Percentiles rank a stretch among this genome's conserved stretches.
These are phyloP conservation scores for Casaregolazyma suthepensis DNA, from an alignment of 1,139 yeast species.

Conservation along the genomic window DNA sequence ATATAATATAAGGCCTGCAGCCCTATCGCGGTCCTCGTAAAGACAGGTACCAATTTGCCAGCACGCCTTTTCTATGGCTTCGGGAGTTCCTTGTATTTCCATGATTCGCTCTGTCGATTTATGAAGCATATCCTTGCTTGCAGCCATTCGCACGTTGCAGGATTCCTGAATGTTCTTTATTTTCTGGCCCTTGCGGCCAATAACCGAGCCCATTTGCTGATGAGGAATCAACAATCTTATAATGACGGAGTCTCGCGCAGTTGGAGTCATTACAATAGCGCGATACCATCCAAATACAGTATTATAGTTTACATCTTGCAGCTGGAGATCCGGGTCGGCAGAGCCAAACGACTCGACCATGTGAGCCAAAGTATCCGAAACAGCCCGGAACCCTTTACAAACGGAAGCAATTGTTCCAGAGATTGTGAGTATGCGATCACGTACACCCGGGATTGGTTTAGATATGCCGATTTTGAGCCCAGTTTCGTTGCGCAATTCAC, in stretches of 20 bases:
- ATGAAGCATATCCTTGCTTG: conserved; percentile 77
- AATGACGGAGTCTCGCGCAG: conserved; percentile 47
- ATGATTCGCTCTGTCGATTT: conserved; percentile 84
- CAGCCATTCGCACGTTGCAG: conserved; percentile 73
- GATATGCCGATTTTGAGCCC: conserved; percentile 87
- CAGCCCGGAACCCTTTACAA: conserved; percentile 64
- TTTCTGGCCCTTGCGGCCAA: conserved; percentile 78
- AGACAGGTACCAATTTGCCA: conserved; percentile 66
- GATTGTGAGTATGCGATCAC: conserved; percentile 78
- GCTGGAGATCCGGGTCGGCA: conserved; percentile 43
- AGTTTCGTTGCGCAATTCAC: conserved; percentile 68
- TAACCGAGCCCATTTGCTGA: conserved; percentile 84
- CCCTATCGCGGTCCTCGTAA: conserved; percentile 58
- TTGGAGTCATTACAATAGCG: conserved; percentile 33
- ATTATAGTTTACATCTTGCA: conserved; percentile 36
- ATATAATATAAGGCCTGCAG: conserved; percentile 61
- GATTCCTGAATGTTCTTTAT: conserved; percentile 74
- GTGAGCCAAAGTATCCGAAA: conserved; percentile 57
- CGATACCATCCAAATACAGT: conserved; percentile 7
- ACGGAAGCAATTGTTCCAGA: conserved; percentile 73
- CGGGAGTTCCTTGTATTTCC: conserved; percentile 79
- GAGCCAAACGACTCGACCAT: conserved; percentile 36
- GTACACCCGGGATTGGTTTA: conserved; percentile 72
- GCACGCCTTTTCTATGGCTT: conserved; percentile 52
- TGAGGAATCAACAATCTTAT: conserved; percentile 75